These are phyloP conservation scores for Nakazawaea holstii DNA, from an alignment of 805 yeast genomes.

Conservation along the genomic window DNA sequence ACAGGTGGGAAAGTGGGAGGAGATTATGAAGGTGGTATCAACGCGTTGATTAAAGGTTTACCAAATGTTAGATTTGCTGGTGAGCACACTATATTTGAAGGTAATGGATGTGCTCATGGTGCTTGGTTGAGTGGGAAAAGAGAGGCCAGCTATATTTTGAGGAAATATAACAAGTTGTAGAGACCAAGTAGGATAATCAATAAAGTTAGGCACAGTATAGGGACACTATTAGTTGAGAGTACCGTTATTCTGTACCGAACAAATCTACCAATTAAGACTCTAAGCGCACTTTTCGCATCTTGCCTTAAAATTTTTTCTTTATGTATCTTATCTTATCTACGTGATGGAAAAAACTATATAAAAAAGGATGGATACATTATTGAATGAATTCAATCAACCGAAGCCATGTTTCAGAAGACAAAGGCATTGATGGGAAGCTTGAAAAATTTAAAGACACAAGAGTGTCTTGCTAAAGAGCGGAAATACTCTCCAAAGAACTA, in stretches of 20 bases:
- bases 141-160: conserved; percentile 8
- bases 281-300: too few species aligned
- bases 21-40: conserved; percentile 47
- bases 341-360: background rate
- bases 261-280: too few species aligned
- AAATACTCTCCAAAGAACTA: too few species aligned
- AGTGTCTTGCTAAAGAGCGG: too few species aligned
- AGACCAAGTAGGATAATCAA: background rate
- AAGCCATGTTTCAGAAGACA: too few species aligned
- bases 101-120: conserved; percentile 79
- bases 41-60: conserved; percentile 49
- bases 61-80: conserved; percentile 65
- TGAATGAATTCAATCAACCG: too few species aligned
- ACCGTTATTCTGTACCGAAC: too few species aligned
- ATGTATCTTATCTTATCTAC: background rate
- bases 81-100: conserved; percentile 73
- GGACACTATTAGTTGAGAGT: background rate
- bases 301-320: background rate
- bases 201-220: background rate
- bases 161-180: conserved; percentile 5
- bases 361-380: background rate
- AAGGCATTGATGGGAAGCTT: too few species aligned
- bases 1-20: conserved; percentile 53
- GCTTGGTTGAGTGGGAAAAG: conserved; percentile 67
- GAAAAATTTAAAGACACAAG: too few species aligned